Percentiles rank a stretch among this genome's conserved stretches.
Evolutionary conservation across 2,329 filamentous ascomycete genomes (phyloP).

Genomic region (Coniochaeta hoffmannii): DNA sequence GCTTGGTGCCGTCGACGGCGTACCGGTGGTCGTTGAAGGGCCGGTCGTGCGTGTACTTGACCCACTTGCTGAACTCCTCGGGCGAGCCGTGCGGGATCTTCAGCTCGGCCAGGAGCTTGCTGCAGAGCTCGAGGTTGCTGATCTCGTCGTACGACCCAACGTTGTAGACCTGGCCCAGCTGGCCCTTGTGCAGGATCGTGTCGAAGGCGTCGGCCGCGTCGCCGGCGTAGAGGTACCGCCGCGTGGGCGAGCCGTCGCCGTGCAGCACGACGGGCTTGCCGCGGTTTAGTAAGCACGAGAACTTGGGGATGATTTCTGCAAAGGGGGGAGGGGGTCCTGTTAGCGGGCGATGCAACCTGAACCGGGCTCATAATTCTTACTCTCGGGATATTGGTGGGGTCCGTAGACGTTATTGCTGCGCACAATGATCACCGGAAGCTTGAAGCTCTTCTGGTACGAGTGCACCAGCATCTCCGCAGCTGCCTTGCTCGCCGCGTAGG

Average conservation of each 20-base stretch:
- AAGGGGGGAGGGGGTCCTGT: no score
- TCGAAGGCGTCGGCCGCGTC: constrained; percentile 79
- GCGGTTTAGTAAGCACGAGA: constrained; percentile 63
- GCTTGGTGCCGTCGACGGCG: constrained; percentile 62
- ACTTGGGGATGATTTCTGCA: constrained; percentile 76
- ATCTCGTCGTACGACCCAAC: constrained; percentile 73
- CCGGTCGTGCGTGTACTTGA: constrained; percentile 69
- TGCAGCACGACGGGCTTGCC: constrained; percentile 63
- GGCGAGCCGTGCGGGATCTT: constrained; percentile 41
- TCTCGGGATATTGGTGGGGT: constrained; percentile 77
- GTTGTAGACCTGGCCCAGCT: constrained; percentile 72
- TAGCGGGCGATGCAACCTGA: no score
- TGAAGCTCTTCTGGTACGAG: constrained; percentile 79
- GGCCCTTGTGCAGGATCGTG: constrained; percentile 72
- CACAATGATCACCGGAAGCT: constrained; percentile 71
- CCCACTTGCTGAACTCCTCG: constrained; percentile 53
- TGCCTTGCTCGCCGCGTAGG: constrained; percentile 74
- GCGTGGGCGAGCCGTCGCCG: constrained; percentile 66
- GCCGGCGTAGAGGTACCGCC: constrained; percentile 70
- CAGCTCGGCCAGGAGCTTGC: constrained; percentile 56
- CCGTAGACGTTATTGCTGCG: constrained; percentile 82
- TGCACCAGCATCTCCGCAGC: constrained; percentile 82
- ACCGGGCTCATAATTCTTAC: constrained; percentile 50
- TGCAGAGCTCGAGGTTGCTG: constrained; percentile 64
- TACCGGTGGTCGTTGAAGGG: constrained; percentile 74